Evolutionary conservation across 1,284 basidiomycete species (phyloP).

Genomic region (Microbotryomycetes sp.): DNA sequence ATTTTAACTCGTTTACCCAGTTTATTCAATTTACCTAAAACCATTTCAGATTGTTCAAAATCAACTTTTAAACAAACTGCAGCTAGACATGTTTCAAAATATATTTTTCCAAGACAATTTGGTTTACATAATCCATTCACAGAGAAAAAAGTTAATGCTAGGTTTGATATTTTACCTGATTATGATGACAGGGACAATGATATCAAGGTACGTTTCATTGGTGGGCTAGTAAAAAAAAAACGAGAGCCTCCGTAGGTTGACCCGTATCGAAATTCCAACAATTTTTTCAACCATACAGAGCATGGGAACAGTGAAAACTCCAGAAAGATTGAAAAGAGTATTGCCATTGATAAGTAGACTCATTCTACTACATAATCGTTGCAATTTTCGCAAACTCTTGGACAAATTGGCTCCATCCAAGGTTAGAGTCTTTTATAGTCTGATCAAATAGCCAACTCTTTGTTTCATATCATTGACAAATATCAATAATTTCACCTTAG

Average conservation of each 20-base stretch:
- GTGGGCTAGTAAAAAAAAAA: conserved; percentile 1
- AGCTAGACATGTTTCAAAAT: conserved; percentile 63
- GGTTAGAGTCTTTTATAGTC: conserved; percentile 43
- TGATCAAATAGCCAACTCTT: background rate
- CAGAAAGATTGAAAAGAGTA: conserved; percentile 57
- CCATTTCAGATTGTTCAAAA: conserved; percentile 23
- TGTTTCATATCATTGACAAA: background rate
- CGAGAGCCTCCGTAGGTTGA: conserved; percentile 1
- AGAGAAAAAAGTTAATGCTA: conserved; percentile 27
- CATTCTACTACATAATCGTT: conserved; percentile 61
- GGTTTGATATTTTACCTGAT: conserved; percentile 47
- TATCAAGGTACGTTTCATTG: conserved; percentile 58
- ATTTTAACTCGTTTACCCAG: conserved; percentile 32
- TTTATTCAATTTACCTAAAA: conserved; percentile 24
- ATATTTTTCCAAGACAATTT: conserved; percentile 75
- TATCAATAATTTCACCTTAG: background rate
- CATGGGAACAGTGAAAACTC: conserved; percentile 53
- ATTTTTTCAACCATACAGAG: background rate
- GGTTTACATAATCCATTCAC: conserved; percentile 57
- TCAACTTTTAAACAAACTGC: conserved; percentile 37
- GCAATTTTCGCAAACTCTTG: conserved; percentile 61
- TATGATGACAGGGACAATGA: conserved; percentile 61
- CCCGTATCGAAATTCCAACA: background rate
- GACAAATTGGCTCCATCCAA: conserved; percentile 66
- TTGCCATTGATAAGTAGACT: conserved; percentile 57